phyloP scores from a whole-genome alignment of 371 early-diverging fungal species.

The Lichtheimia ramosa region DNA sequence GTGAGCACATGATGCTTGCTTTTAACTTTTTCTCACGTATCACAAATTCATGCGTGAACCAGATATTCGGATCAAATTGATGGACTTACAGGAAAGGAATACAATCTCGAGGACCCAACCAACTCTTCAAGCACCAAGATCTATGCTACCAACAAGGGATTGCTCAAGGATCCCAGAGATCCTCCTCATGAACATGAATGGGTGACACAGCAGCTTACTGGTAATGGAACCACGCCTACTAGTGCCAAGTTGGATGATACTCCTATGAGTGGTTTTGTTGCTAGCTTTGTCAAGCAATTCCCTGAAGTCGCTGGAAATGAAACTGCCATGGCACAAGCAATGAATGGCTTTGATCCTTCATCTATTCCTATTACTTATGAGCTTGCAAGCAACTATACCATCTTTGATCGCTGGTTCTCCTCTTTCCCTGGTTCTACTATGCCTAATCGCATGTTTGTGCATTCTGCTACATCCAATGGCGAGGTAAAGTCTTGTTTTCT shows the following conservation, averaged over 20 bases:
- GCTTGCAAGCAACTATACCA: constrained; percentile 27
- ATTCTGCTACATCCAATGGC: constrained; percentile 25
- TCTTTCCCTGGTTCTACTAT: constrained; percentile 33
- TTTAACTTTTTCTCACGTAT: neutral
- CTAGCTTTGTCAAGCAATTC: constrained; percentile 14
- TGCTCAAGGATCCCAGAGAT: constrained; percentile 25
- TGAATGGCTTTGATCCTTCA: constrained; percentile 27
- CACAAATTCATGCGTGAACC: neutral
- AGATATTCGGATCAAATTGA: constrained; percentile 15
- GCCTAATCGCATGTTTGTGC: constrained; percentile 36
- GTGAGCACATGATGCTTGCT: neutral
- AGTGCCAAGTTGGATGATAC: constrained; percentile 8
- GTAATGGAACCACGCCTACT: constrained; percentile 14
- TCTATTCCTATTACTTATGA: constrained; percentile 28
- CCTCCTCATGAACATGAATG: constrained; percentile 20
- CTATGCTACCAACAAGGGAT: constrained; percentile 20
- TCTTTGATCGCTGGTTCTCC: constrained; percentile 28
- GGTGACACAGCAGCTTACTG: constrained; percentile 22
- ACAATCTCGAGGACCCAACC: constrained; percentile 18
- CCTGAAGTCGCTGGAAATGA: constrained; percentile 14
- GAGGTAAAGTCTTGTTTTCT: constrained; percentile 2
- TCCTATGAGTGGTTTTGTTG: constrained; percentile 30
- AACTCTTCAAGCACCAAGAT: constrained; percentile 18
- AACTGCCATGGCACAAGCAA: constrained; percentile 20
- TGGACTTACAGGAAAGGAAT: constrained; percentile 22